Evolutionary conservation across 192 early-diverging fungal species (phyloP), one percentile per base, ranked within the genome.

Genomic region (Linnemannia schmuckeri): DNA sequence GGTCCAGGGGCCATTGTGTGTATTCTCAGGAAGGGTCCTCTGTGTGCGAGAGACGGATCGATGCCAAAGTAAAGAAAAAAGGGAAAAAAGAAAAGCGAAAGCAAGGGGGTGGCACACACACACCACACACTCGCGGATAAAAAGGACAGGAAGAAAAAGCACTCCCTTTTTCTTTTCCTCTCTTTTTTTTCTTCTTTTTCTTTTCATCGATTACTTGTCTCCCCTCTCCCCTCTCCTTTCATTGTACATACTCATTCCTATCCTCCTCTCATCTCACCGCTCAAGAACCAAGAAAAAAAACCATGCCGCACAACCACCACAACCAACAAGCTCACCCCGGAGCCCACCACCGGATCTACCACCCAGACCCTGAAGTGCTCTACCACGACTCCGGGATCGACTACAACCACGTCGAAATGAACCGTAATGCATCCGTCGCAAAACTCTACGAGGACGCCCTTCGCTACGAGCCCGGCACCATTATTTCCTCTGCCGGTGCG

Each of bases 371-470:
- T 33, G 85, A 87, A 52, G 55, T 72, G 22, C 79, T 87, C 69
- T 81, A 87, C 46, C 80, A 81, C 40, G 81, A 87, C 22, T 71
- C 85, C 22, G 80, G 82, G 12, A 94, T 96, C 76, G 96, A 96
- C 88, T 96, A 92, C 81, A 91, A 91, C 88, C 95, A 95, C 88
- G 91, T 92, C 90, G 90, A 94, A 74, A 96, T 98, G 89, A 94
- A 94, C 81, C 93, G 96, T 71, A 97, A 99, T 82, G 92, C 94
- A 63, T 93, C 94, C 12, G 94, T 96, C 47, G 92, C 97, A 82
- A 93, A 95, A 70, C 93, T 99, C 35, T 99, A 99, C 89, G 97
- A 98, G 89, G 95, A 97, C 70, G 97, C 97, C 49, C 91, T 98
- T 55, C 90, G 89, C 63, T 88, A 95, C 89, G 97, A 98, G 88